Percentiles rank a stretch among this genome's conserved stretches.
Evolutionary conservation across 257 asterid genomes (phyloP).

Genomic region (Nicotiana undulata): DNA sequence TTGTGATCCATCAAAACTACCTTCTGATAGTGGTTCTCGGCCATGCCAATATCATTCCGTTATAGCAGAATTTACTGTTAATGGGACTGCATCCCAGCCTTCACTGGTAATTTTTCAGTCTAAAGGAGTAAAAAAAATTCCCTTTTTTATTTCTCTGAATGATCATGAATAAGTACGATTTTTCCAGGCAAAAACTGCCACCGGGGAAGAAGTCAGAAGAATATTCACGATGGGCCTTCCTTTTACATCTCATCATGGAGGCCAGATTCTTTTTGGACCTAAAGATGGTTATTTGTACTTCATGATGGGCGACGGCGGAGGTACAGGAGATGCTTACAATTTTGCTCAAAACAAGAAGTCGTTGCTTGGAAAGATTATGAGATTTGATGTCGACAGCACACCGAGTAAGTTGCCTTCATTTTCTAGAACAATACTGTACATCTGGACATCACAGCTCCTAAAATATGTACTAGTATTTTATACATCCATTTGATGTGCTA

Average conservation of each 20-base stretch:
- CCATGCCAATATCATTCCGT: constrained; percentile 83
- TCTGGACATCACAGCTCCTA: not conserved
- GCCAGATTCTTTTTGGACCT: constrained; percentile 95
- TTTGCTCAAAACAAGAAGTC: constrained; percentile 93
- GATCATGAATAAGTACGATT: not conserved
- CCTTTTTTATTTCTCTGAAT: not conserved
- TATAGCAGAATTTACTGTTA: constrained; percentile 65
- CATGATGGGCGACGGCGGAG: constrained; percentile 98
- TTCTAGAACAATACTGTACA: not conserved
- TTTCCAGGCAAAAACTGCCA: constrained; percentile 57
- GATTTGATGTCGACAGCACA: constrained; percentile 68
- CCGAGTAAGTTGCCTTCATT: constrained; percentile 53
- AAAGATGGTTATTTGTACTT: constrained; percentile 80
- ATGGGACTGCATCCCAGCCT: constrained; percentile 47
- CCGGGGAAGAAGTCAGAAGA: constrained; percentile 65
- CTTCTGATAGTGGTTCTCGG: constrained; percentile 46
- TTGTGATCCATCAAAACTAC: constrained; percentile 63
- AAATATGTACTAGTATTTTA: not conserved
- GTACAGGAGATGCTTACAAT: constrained; percentile 60
- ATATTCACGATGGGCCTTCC: constrained; percentile 96
- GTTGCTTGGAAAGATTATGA: constrained; percentile 87
- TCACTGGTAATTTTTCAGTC: constrained; percentile 37
- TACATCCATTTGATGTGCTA: not conserved
- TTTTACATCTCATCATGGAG: constrained; percentile 63
- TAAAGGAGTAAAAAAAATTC: not conserved